Evolutionary conservation across 306 rosid species (phyloP).

Genomic region (Gleditsia sinensis): DNA sequence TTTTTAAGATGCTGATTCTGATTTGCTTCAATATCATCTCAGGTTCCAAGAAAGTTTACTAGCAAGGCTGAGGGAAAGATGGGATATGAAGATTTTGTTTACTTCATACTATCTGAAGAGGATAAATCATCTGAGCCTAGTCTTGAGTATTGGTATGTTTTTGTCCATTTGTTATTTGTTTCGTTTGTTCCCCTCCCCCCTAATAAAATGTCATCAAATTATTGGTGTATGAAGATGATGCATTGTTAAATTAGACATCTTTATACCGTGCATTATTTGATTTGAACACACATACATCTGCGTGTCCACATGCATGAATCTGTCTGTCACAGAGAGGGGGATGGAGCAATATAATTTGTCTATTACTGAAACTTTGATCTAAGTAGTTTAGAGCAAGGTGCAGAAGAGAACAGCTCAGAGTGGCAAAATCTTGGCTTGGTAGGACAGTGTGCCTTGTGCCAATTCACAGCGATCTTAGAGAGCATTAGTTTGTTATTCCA

Average conservation of each 20-base stretch:
- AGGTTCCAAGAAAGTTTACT: conserved; percentile 96
- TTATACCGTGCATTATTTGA: conserved; percentile 13
- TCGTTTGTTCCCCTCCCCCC: conserved; percentile 17
- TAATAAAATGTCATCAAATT: conserved; percentile 15
- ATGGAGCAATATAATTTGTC: not conserved
- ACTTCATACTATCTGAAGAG: conserved; percentile 95
- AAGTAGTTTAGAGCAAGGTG: not conserved
- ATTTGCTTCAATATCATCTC: conserved; percentile 35
- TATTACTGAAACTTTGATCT: not conserved
- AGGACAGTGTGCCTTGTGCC: conserved; percentile 5
- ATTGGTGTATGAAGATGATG: conserved; percentile 26
- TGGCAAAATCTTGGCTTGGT: conserved; percentile 18
- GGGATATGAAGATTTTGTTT: conserved; percentile 99
- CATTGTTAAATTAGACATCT: conserved; percentile 22
- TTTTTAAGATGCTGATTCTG: conserved; percentile 29
- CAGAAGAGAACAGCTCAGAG: conserved; percentile 7
- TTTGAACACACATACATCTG: too few relatives aligned
- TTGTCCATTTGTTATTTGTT: conserved; percentile 30
- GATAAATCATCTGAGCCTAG: conserved; percentile 98
- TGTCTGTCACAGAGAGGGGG: not conserved
- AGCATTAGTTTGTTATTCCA: conserved; percentile 1
- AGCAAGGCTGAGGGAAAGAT: conserved; percentile 95
- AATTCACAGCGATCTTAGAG: not conserved
- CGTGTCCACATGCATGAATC: too few relatives aligned
- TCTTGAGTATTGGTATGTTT: conserved; percentile 90